These are phyloP conservation scores for Epichloe sylvatica DNA, from an alignment of 2,329 filamentous ascomycete species.

Conservation along the genomic window DNA sequence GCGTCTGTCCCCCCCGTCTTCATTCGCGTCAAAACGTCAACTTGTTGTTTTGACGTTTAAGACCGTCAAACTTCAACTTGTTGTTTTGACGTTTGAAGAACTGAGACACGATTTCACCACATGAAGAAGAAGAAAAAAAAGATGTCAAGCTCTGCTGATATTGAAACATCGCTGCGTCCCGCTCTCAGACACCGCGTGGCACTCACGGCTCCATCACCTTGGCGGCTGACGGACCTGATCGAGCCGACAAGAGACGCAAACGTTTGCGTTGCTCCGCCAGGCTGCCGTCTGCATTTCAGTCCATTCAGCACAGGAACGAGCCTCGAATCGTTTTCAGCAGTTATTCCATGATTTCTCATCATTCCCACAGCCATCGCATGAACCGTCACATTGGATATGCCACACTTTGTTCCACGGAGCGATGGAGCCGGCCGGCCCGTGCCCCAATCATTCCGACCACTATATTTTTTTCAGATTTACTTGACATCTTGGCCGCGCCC, in stretches of 20 bases:
- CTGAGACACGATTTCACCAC: not conserved
- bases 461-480: too few species aligned
- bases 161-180: not conserved
- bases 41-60: too few species aligned
- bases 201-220: not conserved
- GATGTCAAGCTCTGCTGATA: not conserved
- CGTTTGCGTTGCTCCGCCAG: not conserved
- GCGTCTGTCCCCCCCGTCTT: too few species aligned
- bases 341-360: not conserved
- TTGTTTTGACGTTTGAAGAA: too few species aligned
- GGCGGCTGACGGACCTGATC: not conserved
- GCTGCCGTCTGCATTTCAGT: not conserved
- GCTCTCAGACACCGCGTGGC: conserved; percentile 1
- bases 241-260: not conserved
- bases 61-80: too few species aligned
- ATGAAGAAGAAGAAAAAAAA: not conserved
- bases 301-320: not conserved
- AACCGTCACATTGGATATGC: not conserved
- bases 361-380: too few species aligned
- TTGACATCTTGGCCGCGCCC: too few species aligned
- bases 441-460: too few species aligned
- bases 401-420: too few species aligned
- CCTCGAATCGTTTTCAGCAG: not conserved
- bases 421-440: too few species aligned
- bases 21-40: too few species aligned